Evolutionary conservation across 108 stramenopile genomes (phyloP), one percentile per base, ranked within the genome.

Genomic region (Epipyxis sp.): DNA sequence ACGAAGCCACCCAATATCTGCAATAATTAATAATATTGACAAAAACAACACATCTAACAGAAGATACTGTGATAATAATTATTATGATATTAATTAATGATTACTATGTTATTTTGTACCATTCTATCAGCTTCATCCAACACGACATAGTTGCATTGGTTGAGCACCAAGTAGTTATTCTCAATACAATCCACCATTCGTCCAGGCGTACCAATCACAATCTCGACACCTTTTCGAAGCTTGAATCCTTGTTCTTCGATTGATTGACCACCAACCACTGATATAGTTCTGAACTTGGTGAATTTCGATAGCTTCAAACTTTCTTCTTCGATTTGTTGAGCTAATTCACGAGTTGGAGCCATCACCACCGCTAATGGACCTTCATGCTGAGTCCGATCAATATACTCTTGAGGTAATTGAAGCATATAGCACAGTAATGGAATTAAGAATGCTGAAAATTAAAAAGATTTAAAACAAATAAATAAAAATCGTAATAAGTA

Each of bases 161-260:
- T 95, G 68, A 99, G 83, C 3, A 97, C 94, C 78, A 99, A 69
- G 81, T 94, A 97, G 25, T 89, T 87, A 87, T 88, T 90, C 74
- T 97, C 94, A 39, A 99, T 79, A 79, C 94, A 95, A 68, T 99
- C 98, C 46, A 95, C 90, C 44, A 99, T 88, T n/a, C 98, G 91
- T 0, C 98, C 98, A 0, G 98, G 98, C 0, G 98, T 97, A 10
- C 94, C 98, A 13, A 99, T 93, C 40, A 99, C 90, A 59, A 99
- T 87, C 69, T 98, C 94, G 2, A 93, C 93, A 13, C 97, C 97
- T 44, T 90, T 79, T 35, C 96, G 86, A 32, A 98, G 78, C 78
- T 87, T 79, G 41, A 87, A 90, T 29, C 91, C 95, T 84, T 98
- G 95, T 45, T 89, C 88, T 59, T 93, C 91, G 59, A 97, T 93